Evolutionary conservation across 768 basidiomycete genomes (phyloP).

Genomic region (Tricholomella constricta): DNA sequence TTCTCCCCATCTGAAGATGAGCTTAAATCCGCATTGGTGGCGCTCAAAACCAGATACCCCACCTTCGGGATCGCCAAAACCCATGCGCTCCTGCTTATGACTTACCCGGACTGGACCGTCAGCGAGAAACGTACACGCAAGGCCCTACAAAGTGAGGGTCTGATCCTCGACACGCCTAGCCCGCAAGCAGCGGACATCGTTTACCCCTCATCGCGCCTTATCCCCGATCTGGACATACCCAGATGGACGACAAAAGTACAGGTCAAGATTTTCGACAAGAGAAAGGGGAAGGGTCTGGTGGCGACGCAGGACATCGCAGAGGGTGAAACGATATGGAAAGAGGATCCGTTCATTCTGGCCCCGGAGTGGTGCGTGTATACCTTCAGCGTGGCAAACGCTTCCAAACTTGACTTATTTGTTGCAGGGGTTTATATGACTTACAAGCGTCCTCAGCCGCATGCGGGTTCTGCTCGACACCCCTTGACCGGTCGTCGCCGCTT

Average conservation of each 20-base stretch:
- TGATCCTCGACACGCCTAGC: constrained; percentile 35
- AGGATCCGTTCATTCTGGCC: constrained; percentile 80
- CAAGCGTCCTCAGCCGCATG: constrained; percentile 65
- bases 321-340: constrained; percentile 82
- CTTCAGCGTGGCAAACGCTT: constrained; percentile 1
- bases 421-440: constrained; percentile 78
- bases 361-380: constrained; percentile 68
- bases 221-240: constrained; percentile 60
- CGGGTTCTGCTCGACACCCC: constrained; percentile 70
- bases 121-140: constrained; percentile 84
- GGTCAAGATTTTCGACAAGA: constrained; percentile 65
- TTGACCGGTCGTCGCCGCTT: constrained; percentile 46
- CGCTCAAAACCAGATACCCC: constrained; percentile 60
- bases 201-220: constrained; percentile 65
- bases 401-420: background rate
- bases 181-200: constrained; percentile 23
- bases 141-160: constrained; percentile 60
- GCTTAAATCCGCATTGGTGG: constrained; percentile 54
- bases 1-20: constrained; percentile 62
- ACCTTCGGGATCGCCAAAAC: constrained; percentile 72
- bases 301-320: constrained; percentile 65
- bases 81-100: constrained; percentile 58
- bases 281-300: constrained; percentile 84
- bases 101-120: constrained; percentile 71
- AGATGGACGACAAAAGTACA: constrained; percentile 66